Conservation (phyloP, 2,329 filamentous ascomycete genomes). For the Trichoderma asperellum region DNA sequence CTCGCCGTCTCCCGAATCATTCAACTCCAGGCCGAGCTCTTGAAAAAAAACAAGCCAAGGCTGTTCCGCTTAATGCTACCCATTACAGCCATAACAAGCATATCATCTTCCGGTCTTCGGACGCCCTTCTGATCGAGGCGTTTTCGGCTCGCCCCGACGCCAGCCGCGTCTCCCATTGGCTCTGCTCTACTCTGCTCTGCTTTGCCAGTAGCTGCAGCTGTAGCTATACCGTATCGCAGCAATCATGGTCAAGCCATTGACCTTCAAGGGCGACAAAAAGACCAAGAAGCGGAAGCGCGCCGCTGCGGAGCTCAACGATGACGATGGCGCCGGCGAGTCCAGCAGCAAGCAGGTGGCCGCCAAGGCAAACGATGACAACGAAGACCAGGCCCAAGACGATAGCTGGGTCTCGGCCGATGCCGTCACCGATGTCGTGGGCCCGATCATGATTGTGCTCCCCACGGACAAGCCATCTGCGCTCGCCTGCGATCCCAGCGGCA, state of each 20-base stretch:
- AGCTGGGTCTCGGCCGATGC: conserved; percentile 88
- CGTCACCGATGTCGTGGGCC: conserved; percentile 75
- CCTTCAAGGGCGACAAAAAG: conserved; percentile 98
- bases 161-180: conserved; percentile 14
- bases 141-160: conserved; percentile 17
- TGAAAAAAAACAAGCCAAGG: not conserved
- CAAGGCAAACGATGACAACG: conserved; percentile 4
- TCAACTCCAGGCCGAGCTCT: not conserved
- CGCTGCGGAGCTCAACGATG: conserved; percentile 53
- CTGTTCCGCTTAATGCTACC: conserved; percentile 17
- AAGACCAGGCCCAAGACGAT: conserved; percentile 65
- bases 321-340: conserved; percentile 41
- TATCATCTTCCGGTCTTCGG: not conserved
- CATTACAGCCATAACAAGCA: not conserved
- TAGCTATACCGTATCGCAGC: too few relatives aligned
- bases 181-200: not conserved
- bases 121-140: conserved; percentile 1
- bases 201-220: too few relatives aligned
- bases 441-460: conserved; percentile 80
- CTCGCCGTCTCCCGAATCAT: conserved; percentile 40
- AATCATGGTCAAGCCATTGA: conserved; percentile 82
- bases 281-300: conserved; percentile 85
- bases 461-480: conserved; percentile 74
- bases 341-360: conserved; percentile 16
- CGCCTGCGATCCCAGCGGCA: conserved; percentile 83